phyloP scores from a whole-genome alignment of 2,329 filamentous ascomycete species.

The Botrytis fragariae region DNA sequence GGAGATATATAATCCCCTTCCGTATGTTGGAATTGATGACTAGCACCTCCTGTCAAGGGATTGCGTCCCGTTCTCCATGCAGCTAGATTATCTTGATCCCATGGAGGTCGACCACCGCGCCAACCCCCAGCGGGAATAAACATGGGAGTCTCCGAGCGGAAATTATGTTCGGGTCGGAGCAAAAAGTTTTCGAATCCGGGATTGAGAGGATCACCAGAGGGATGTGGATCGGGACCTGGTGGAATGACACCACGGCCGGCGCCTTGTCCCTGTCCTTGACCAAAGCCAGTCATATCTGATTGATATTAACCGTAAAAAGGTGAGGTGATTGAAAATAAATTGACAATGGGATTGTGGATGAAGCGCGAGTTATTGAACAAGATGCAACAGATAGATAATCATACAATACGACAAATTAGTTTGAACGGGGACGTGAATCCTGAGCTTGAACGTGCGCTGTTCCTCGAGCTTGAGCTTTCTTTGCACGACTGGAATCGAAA shows the following conservation, averaged over 20 bases:
- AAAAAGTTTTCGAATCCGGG: background rate
- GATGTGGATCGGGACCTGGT: background rate
- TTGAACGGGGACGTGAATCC: background rate
- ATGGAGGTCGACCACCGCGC: background rate
- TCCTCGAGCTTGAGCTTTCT: background rate
- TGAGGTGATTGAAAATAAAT: background rate
- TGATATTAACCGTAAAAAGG: background rate
- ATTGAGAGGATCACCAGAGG: background rate
- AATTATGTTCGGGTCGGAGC: background rate
- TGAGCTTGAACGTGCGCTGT: background rate
- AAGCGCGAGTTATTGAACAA: background rate
- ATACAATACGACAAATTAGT: background rate
- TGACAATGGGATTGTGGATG: background rate
- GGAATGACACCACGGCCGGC: background rate
- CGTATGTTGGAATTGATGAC: background rate
- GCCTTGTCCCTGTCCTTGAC: background rate
- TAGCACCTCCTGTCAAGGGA: background rate
- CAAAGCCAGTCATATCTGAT: background rate
- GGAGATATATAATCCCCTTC: background rate
- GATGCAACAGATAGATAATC: background rate
- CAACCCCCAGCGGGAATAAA: background rate
- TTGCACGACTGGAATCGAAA: background rate
- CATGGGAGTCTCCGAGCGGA: background rate
- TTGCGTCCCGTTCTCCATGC: background rate
- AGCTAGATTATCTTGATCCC: background rate